Base-by-base conservation (phyloP, 331 rosid species). In the Erythrophleum ivorense region DNA sequence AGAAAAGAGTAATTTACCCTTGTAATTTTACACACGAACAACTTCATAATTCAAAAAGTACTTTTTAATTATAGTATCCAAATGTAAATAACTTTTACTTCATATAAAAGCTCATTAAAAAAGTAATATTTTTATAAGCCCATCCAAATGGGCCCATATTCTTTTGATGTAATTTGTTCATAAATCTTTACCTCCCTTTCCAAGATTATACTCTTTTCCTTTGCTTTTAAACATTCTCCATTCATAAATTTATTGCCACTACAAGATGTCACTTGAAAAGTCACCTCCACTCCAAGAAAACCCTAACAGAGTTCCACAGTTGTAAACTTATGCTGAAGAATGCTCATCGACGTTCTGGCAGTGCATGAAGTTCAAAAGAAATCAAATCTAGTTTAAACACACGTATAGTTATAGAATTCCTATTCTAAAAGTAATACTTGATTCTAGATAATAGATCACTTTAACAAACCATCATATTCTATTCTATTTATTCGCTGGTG, bases 381-480 rank as follows among this genome's bases (percentile, higher is more conserved):
- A 46, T 63, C 16, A 48, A 45, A 24, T 31, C 80, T 76, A 18
- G 34, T 36, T n/a, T 68, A 64, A 49, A 54, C 19, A 31, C 33
- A 38, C 21, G n/a, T 11, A 64, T 16, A 1, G 15, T 7, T 10
- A 34, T n/a, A 77, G 9, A n/a, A 50, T 64, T 49, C 41, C 52
- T 64, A 64, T n/a, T 64, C 50, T 12, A 45, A 77, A 33, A 62
- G 73, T 63, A 33, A 33, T 38, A 34, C 62, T 31, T 48, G n/a
- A 18, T 45, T 48, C 40, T 57, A 57, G 78, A 78, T 21, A 24
- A 33, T 54, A 5, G 46, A 36, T 46, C 11, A 7, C 31, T 43
- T 52, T 78, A 21, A 66, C 65, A 78, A 65, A 48, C 31, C 43
- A 66, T 50, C 50, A 45, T 11, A n/a, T 52, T 78, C 9, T 21